These are phyloP conservation scores for Guadua angustifolia DNA, from an alignment of 176 grass and related monocot species.

Conservation along the genomic window DNA sequence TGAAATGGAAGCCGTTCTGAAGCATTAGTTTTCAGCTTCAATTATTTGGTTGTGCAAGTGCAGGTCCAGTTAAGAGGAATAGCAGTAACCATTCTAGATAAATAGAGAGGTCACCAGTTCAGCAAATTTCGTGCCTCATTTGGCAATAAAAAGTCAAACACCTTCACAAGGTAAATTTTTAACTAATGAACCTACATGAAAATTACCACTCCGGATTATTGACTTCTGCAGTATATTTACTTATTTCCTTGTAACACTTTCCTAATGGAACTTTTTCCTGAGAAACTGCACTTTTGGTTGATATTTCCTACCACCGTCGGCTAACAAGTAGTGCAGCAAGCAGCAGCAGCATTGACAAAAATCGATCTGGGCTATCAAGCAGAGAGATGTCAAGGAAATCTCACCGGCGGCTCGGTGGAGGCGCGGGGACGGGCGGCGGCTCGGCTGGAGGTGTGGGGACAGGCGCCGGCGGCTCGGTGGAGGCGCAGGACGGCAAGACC, in stretches of 20 bases:
- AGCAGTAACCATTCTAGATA: not conserved
- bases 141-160: not conserved
- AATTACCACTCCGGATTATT: slow-evolving; percentile 1
- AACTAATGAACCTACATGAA: not conserved
- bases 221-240: not conserved
- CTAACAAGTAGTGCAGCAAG: too few relatives aligned
- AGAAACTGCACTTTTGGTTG: slow-evolving; percentile 19
- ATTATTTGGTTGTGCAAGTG: not conserved
- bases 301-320: slow-evolving; percentile 15
- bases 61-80: not conserved
- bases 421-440: too few relatives aligned
- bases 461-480: too few relatives aligned
- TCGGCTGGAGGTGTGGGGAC: too few relatives aligned
- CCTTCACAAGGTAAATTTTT: not conserved
- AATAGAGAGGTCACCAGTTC: not conserved
- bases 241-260: not conserved
- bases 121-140: not conserved
- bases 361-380: too few relatives aligned
- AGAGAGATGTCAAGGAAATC: too few relatives aligned
- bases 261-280: not conserved
- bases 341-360: too few relatives aligned
- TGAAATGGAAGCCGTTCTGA: not conserved
- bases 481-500: too few relatives aligned
- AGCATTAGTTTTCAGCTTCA: not conserved
- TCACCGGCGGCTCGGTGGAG: too few relatives aligned